These are phyloP conservation scores for Beauveria asiatica DNA, from an alignment of 2,329 filamentous ascomycete species.

Conservation along the genomic window DNA sequence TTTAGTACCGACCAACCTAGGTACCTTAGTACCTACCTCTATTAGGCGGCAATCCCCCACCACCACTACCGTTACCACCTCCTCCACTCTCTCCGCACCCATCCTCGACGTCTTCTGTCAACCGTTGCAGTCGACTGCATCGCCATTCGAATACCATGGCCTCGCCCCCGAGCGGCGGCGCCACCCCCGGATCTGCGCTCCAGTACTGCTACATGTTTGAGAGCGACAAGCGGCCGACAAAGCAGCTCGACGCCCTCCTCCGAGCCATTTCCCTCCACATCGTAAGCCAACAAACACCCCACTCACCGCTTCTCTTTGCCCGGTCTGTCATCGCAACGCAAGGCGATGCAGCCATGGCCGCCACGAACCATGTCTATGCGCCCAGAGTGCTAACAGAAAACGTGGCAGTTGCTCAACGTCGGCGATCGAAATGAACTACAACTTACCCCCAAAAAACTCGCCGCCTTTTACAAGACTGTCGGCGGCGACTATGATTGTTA, in stretches of 20 bases:
- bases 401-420: conserved; percentile 43
- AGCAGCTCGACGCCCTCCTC: conserved; percentile 58
- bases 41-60: conserved; percentile 7
- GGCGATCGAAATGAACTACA: conserved; percentile 45
- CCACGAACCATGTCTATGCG: background rate
- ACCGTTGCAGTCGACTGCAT: conserved; percentile 4
- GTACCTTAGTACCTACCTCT: too few relatives aligned
- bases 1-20: background rate
- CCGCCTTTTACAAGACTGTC: conserved; percentile 67
- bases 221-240: conserved; percentile 57
- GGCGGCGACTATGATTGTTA: conserved; percentile 66
- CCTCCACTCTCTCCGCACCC: conserved; percentile 9
- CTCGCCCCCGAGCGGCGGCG: conserved; percentile 15
- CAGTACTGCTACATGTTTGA: conserved; percentile 62
- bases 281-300: conserved; percentile 39
- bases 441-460: conserved; percentile 60
- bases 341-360: background rate
- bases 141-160: conserved; percentile 16
- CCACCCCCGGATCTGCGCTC: conserved; percentile 15
- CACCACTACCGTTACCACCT: background rate
- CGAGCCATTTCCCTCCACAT: conserved; percentile 61
- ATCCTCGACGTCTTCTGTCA: background rate
- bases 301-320: conserved; percentile 5
- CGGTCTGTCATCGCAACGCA: background rate
- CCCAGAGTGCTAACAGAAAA: background rate